phyloP scores from a whole-genome alignment of 331 rosid genomes.

The Pyracantha coccinea region DNA sequence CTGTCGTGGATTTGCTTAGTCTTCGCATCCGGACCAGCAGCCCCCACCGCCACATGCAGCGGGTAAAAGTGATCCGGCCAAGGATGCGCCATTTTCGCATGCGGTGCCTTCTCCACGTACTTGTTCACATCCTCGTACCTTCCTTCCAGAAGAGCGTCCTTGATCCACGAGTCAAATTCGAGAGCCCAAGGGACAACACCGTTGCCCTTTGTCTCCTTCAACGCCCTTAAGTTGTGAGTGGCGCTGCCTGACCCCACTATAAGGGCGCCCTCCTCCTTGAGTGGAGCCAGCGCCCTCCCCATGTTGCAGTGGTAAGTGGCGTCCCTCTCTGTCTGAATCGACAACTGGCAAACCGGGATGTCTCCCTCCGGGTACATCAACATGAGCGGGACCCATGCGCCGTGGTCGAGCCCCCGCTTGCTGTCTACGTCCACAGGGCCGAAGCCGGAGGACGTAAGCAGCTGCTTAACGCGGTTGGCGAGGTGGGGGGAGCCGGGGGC shows the following conservation, averaged over 20 bases:
- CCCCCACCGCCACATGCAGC: constrained; percentile 70
- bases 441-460: constrained; percentile 37
- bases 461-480: constrained; percentile 59
- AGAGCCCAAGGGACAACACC: constrained; percentile 45
- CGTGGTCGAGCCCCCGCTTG: constrained; percentile 74
- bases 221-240: constrained; percentile 52
- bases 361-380: constrained; percentile 87
- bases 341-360: constrained; percentile 76
- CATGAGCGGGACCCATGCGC: constrained; percentile 78
- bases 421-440: constrained; percentile 42
- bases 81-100: constrained; percentile 67
- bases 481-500: constrained; percentile 75
- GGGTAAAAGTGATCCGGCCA: constrained; percentile 78
- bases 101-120: constrained; percentile 54
- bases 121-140: constrained; percentile 80
- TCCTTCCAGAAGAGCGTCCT: constrained; percentile 51
- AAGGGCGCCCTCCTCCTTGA: constrained; percentile 64
- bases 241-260: constrained; percentile 80
- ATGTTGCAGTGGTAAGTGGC: constrained; percentile 58
- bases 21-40: constrained; percentile 52
- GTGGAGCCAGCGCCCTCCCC: constrained; percentile 72
- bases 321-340: constrained; percentile 49
- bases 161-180: constrained; percentile 76
- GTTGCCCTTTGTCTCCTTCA: background rate
- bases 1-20: constrained; percentile 57